Conservation (phyloP, 2,329 filamentous ascomycete species). For the Sclerotinia sclerotiorum region DNA sequence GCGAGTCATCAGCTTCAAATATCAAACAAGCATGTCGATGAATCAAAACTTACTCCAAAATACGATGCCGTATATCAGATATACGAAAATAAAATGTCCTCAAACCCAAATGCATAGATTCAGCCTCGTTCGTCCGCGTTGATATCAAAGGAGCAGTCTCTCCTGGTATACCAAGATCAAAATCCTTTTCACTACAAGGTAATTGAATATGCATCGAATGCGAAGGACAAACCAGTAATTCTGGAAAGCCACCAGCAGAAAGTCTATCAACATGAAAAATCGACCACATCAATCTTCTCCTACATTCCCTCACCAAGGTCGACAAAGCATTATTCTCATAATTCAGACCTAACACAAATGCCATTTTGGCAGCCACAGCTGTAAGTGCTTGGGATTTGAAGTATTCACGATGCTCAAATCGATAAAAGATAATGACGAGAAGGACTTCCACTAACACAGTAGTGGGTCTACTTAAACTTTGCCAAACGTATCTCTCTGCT, state of each 20-base stretch:
- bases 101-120: slow-evolving; percentile 22
- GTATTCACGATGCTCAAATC: slow-evolving; percentile 19
- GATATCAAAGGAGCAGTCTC: slow-evolving; percentile 18
- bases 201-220: slow-evolving; percentile 23
- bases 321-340: slow-evolving; percentile 22
- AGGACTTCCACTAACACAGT: slow-evolving; percentile 15
- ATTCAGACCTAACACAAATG: slow-evolving; percentile 19
- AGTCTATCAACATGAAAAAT: slow-evolving; percentile 23
- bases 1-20: neutral
- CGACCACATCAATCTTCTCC: slow-evolving; percentile 21
- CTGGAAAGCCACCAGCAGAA: slow-evolving; percentile 20
- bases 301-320: slow-evolving; percentile 21
- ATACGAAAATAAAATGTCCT: slow-evolving; percentile 23
- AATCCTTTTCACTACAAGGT: slow-evolving; percentile 22
- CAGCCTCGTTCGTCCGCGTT: slow-evolving; percentile 10
- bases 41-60: slow-evolving; percentile 18
- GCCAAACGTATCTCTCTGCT: slow-evolving; percentile 20
- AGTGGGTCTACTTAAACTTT: slow-evolving; percentile 16
- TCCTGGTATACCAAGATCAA: slow-evolving; percentile 24
- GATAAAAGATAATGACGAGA: slow-evolving; percentile 23
- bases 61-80: slow-evolving; percentile 21
- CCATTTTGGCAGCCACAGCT: slow-evolving; percentile 23
- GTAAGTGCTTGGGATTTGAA: slow-evolving; percentile 22
- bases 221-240: slow-evolving; percentile 22
- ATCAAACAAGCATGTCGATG: too few species aligned